Percentiles rank a stretch among this genome's conserved stretches.
Conservation (phyloP, 208 protist genomes). For the Acanthamoeba castellanii region DNA sequence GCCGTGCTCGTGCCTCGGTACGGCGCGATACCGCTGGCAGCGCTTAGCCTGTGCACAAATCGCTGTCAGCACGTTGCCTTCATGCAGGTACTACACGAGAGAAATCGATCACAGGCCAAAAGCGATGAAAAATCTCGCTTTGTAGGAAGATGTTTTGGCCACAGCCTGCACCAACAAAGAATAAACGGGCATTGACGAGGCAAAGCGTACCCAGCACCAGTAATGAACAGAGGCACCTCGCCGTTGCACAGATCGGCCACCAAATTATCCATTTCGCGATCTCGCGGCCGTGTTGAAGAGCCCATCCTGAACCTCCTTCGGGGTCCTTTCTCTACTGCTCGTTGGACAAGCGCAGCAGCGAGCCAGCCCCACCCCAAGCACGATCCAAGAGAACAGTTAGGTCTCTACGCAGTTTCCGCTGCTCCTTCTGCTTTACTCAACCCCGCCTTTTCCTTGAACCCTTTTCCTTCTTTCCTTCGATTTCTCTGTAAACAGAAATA, state of each 20-base stretch:
- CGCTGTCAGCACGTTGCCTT: background rate
- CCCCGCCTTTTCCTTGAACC: too few species aligned
- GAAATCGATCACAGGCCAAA: background rate
- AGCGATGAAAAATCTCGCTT: background rate
- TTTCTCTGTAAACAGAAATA: too few species aligned
- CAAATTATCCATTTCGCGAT: background rate
- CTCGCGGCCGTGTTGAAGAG: background rate
- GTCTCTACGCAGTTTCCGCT: too few species aligned
- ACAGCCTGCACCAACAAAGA: too few species aligned
- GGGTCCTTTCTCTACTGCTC: too few species aligned
- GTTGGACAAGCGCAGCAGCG: too few species aligned
- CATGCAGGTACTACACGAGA: background rate
- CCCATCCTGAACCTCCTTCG: background rate
- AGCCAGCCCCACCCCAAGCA: too few species aligned
- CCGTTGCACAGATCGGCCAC: conserved; percentile 27
- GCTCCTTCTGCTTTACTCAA: too few species aligned
- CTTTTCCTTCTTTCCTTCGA: too few species aligned
- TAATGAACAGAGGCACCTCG: conserved; percentile 34
- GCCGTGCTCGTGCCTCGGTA: conserved; percentile 35
- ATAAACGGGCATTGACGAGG: too few species aligned
- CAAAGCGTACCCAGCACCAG: conserved; percentile 1
- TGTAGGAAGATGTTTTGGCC: too few species aligned
- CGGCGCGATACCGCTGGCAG: conserved; percentile 24
- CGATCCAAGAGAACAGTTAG: too few species aligned
- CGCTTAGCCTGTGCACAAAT: background rate